Evolutionary conservation across 495 filamentous ascomycete species (phyloP).

Genomic region (Xylaria intraflava): DNA sequence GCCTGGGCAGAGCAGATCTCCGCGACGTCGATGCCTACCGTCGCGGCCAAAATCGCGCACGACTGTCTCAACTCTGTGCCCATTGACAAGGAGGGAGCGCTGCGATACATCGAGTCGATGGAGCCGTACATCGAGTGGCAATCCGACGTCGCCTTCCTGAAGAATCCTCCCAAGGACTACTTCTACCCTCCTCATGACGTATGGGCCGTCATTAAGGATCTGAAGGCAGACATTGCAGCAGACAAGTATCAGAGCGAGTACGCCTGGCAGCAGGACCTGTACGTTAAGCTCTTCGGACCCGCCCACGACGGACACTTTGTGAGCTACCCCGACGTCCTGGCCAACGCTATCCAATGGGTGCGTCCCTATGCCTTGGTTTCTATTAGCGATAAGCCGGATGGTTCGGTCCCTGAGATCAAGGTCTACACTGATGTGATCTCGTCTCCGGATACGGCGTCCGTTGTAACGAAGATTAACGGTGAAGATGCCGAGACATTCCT

Average conservation of each 20-base stretch:
- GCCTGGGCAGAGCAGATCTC: conserved; percentile 32
- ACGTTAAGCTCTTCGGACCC: conserved; percentile 27
- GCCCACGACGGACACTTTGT: conserved; percentile 44
- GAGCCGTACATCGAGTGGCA: conserved; percentile 42
- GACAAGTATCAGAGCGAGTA: conserved; percentile 40
- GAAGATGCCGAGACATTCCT: conserved; percentile 29
- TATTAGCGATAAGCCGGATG: conserved; percentile 32
- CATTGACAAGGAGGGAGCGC: conserved; percentile 32
- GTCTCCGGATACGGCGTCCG: conserved; percentile 17
- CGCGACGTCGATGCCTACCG: conserved; percentile 24
- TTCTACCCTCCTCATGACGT: conserved; percentile 41
- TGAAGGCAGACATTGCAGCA: conserved; percentile 28
- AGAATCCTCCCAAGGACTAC: conserved; percentile 38
- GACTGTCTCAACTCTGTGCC: conserved; percentile 43
- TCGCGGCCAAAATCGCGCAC: conserved; percentile 36
- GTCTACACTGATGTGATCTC: conserved; percentile 29
- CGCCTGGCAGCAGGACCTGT: conserved; percentile 34
- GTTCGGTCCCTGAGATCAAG: conserved; percentile 31
- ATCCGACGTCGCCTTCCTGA: conserved; percentile 33
- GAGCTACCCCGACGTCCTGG: conserved; percentile 36
- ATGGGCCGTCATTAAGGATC: conserved; percentile 31
- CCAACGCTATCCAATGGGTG: conserved; percentile 30
- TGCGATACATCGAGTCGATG: conserved; percentile 36
- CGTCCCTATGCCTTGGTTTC: conserved; percentile 31
- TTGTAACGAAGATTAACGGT: conserved; percentile 34